Base-by-base conservation (phyloP, 345 rosid species). In the Eucalyptus sp. region DNA sequence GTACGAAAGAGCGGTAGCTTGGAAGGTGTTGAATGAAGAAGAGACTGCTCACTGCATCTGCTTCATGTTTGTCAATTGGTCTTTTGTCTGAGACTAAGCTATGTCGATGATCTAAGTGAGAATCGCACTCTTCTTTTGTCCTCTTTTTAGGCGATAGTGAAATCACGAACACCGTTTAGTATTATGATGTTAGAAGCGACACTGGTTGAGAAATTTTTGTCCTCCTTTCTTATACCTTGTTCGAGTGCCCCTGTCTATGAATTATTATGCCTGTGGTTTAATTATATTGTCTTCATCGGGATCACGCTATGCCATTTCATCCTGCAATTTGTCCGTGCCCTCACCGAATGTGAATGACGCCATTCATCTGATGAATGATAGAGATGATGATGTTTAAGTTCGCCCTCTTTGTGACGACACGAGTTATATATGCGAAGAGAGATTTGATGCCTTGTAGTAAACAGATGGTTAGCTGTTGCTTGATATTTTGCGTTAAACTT, bases 11-110 rank as follows among this genome's bases (percentile, higher is more conserved):
- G 99, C 96, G 48, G 93, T 97, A 89, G 99, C 96, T 87, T 98
- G 99, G 99, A 98, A 97, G 93, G 99, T 98, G 89, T 88, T 96
- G 88, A 93, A 98, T 80, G 99, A 98, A 22, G 97, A 96, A 50
- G 98, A 97, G 88, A 96, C 93, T 91, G 95, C 96, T 87, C 96
- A 98, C 87, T 97, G 99, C 93, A 91, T 98, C 84, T 96, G 96
- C 93, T 96, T 98, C 93, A 93, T 94, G 97, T 97, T 98, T 94
- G 93, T 96, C 91, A 98, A 96, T 91, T 98, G 99, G 99, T 98
- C 98, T 54, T 98, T 98, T 86, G 92, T 97, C 48, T 98, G 92
- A 96, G 81, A 41, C 48, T 76, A 76, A 76, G 84, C 48, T 76
- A 76, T 76, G 48, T 41, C 29, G 1, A 41, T 20, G 27, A 41